Conservation (phyloP, 352 stramenopile species). For the Pythium coloratum region DNA sequence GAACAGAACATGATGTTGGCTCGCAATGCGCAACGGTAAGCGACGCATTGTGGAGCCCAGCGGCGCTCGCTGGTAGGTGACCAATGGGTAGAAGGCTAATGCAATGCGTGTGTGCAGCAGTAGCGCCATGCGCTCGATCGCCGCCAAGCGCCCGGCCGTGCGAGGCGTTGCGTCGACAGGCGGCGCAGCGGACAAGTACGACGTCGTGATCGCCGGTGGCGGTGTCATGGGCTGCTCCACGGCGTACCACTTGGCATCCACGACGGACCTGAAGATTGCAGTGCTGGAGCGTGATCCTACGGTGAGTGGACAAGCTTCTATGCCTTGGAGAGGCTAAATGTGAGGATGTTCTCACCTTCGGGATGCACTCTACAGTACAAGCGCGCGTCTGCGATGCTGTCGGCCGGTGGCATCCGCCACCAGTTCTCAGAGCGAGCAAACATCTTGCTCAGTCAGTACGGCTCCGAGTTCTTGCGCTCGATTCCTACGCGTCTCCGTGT, state of each 20-base stretch:
- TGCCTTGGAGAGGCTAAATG: no score
- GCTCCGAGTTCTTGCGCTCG: conserved; percentile 63
- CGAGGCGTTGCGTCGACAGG: conserved; percentile 12
- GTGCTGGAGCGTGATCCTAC: conserved; percentile 71
- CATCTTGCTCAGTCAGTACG: conserved; percentile 81
- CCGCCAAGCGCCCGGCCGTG: neutral
- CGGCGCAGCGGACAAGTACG: conserved; percentile 36
- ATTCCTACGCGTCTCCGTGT: conserved; percentile 55
- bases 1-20: conserved; percentile 5
- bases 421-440: conserved; percentile 81
- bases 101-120: neutral
- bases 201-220: conserved; percentile 77
- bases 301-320: conserved; percentile 31
- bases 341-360: no score
- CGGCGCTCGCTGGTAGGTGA: no score
- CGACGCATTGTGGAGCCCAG: neutral
- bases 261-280: conserved; percentile 69
- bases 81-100: neutral
- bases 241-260: conserved; percentile 77
- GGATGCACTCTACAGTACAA: no score
- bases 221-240: conserved; percentile 87
- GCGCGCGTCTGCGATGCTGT: conserved; percentile 75
- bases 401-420: conserved; percentile 73
- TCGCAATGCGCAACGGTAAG: conserved; percentile 12
- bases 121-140: neutral